Percentiles rank a stretch among this genome's conserved stretches.
phyloP scores from a whole-genome alignment of 2,329 filamentous ascomycete species.

The Coniella lustricola region DNA sequence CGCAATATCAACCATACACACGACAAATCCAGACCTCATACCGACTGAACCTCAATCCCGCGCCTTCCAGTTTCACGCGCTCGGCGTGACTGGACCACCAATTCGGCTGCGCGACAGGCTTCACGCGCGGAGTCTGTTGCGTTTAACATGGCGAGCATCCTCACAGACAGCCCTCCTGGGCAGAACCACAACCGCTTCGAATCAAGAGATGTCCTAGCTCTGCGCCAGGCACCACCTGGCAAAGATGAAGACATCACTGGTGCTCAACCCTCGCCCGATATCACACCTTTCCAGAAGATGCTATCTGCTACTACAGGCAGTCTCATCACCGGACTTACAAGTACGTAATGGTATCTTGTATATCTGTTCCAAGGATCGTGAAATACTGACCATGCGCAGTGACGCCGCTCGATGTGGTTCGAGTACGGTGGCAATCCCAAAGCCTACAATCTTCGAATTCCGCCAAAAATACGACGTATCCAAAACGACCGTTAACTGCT shows the following conservation, averaged over 20 bases:
- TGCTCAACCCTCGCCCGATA: constrained; percentile 38
- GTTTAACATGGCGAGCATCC: constrained; percentile 9
- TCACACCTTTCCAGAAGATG: constrained; percentile 88
- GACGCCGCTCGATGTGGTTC: constrained; percentile 92
- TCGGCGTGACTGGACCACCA: constrained; percentile 12
- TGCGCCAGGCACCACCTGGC: constrained; percentile 26
- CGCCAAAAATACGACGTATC: constrained; percentile 44
- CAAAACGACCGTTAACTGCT: constrained; percentile 49
- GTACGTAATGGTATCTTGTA: constrained; percentile 41
- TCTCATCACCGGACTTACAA: constrained; percentile 78
- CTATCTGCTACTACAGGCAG: constrained; percentile 86
- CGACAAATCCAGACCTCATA: neutral
- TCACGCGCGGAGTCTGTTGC: constrained; percentile 3
- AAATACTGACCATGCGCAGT: constrained; percentile 44
- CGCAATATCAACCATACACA: neutral
- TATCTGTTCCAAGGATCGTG: neutral
- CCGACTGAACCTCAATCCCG: neutral
- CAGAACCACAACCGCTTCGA: constrained; percentile 33
- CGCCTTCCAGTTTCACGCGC: constrained; percentile 11
- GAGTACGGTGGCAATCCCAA: constrained; percentile 89
- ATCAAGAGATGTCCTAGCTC: constrained; percentile 27
- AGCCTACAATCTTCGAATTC: constrained; percentile 33
- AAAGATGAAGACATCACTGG: constrained; percentile 25
- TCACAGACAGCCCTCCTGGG: constrained; percentile 20
- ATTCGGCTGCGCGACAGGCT: neutral